phyloP scores from a whole-genome alignment of 139 green algal species.

The Protoeuglena noctilucae region DNA sequence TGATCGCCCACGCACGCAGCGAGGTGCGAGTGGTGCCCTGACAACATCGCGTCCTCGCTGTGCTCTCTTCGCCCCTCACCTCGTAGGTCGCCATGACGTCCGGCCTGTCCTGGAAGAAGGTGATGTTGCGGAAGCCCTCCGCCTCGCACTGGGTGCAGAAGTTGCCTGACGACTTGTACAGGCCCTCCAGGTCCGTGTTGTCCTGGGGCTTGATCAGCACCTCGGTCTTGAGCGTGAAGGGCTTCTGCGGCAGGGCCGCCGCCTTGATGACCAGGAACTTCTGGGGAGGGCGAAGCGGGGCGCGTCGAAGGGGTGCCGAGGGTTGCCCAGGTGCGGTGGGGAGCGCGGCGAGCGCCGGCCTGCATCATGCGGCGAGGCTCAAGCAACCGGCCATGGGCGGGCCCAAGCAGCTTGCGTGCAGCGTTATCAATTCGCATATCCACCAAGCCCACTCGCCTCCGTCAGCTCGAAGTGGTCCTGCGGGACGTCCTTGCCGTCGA shows the following conservation, averaged over 20 bases:
- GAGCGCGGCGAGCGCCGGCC: neutral
- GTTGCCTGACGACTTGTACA: slow-evolving; percentile 89
- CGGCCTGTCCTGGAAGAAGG: slow-evolving; percentile 84
- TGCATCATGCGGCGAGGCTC: neutral
- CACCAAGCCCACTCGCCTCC: too few species aligned
- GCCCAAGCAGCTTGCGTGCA: slow-evolving; percentile 23
- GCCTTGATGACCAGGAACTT: slow-evolving; percentile 3
- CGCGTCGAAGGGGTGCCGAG: neutral
- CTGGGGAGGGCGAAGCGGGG: slow-evolving; percentile 16
- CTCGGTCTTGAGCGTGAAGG: slow-evolving; percentile 44
- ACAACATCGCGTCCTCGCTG: neutral
- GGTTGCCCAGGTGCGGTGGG: neutral
- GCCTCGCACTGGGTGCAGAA: slow-evolving; percentile 98
- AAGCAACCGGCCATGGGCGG: slow-evolving; percentile 13
- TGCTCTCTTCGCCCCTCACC: neutral
- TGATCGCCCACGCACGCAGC: neutral
- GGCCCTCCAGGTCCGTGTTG: slow-evolving; percentile 85
- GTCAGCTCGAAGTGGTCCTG: slow-evolving; percentile 14
- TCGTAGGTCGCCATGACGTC: slow-evolving; percentile 43
- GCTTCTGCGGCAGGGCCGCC: slow-evolving; percentile 17
- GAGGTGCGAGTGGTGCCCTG: neutral
- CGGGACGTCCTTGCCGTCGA: slow-evolving; percentile 24
- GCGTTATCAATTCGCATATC: slow-evolving; percentile 15
- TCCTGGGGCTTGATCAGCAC: slow-evolving; percentile 71
- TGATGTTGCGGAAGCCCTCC: slow-evolving; percentile 95